Percentiles rank a stretch among this genome's conserved stretches.
phyloP scores from a whole-genome alignment of 164 flowering plant genomes.

The Stephania japonica region DNA sequence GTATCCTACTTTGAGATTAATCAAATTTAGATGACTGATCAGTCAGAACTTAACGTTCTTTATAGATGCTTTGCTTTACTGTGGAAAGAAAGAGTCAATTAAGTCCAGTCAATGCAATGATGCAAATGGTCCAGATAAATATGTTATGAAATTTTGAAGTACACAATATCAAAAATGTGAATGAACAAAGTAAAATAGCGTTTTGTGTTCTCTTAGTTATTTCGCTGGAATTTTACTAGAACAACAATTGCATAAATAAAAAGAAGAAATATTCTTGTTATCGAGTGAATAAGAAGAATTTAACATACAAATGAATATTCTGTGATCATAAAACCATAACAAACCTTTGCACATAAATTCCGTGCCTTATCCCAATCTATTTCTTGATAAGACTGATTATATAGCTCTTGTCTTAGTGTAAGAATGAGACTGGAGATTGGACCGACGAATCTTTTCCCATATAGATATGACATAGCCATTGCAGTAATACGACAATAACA shows the following conservation, averaged over 20 bases:
- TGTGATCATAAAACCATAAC: neutral
- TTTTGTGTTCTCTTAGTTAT: too few species aligned
- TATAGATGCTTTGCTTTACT: too few species aligned
- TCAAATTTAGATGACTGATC: too few species aligned
- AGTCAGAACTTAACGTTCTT: too few species aligned
- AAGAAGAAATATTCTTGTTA: neutral
- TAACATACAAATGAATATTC: neutral
- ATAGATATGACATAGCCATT: constrained; percentile 28
- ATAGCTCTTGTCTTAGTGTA: constrained; percentile 34
- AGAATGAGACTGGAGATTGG: constrained; percentile 26
- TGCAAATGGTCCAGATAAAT: too few species aligned
- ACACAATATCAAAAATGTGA: too few species aligned
- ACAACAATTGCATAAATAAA: neutral
- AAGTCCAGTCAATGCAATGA: too few species aligned
- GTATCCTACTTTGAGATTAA: too few species aligned
- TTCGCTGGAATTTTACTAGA: neutral
- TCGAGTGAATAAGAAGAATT: neutral
- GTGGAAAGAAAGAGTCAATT: too few species aligned
- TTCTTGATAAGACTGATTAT: constrained; percentile 27
- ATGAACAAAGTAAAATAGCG: neutral
- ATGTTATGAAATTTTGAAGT: too few species aligned
- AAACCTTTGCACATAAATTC: constrained; percentile 37
- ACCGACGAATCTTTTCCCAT: constrained; percentile 43
- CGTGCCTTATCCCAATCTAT: constrained; percentile 41
- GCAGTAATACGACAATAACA: constrained; percentile 24